Evolutionary conservation across 2,329 filamentous ascomycete species (phyloP), one percentile per base, ranked within the genome.

Genomic region (Zymoseptoria tritici): DNA sequence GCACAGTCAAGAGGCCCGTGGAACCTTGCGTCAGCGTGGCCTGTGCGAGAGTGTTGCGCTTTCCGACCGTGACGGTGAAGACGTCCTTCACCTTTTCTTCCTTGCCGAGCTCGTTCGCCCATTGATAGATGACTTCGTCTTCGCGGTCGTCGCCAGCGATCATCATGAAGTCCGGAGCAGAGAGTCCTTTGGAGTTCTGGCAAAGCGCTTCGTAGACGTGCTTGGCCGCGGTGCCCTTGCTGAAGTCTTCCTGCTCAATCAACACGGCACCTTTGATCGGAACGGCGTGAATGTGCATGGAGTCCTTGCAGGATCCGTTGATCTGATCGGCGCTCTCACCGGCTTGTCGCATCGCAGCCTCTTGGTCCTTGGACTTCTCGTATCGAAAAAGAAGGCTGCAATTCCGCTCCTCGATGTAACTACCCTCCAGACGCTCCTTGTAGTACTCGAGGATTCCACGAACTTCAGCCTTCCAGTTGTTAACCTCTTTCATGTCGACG

Each of bases 381-480:
- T 94, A 95, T 75, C 96, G 90, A 79, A 96, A 96, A 60, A 96
- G 85, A 22, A 97, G 80, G 49, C 90, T 94, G 78, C 91, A 96
- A 67, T 92, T 89, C n/a, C 91, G 87, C 71, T 95, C 89, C 74
- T 97, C 91, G 53, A 97, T 85, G 76, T 87, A 89, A 57, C 90
- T 90, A 26, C 91, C 91, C 11, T 94, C 92, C 0, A 92, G 91
- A 56, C 93, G 88, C 71, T 96, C 91, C 22, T 90, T 82, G 75
- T 95, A 97, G 75, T 97, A 97, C 42, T 86, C 83, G 67, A 97
- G 83, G 66, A 96, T 96, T 26, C 85, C 83, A 71, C 84, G 85
- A 58, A 97, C 90, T 0, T 89, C 89, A 51, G 86, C 80, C 74
- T 96, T 96, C 93, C 93, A 97, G 3, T 81, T 80, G 24, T 81